Percentiles rank a stretch among this genome's conserved stretches.
Evolutionary conservation across 352 stramenopile genomes (phyloP).

Genomic region (Peronospora belbahrii): DNA sequence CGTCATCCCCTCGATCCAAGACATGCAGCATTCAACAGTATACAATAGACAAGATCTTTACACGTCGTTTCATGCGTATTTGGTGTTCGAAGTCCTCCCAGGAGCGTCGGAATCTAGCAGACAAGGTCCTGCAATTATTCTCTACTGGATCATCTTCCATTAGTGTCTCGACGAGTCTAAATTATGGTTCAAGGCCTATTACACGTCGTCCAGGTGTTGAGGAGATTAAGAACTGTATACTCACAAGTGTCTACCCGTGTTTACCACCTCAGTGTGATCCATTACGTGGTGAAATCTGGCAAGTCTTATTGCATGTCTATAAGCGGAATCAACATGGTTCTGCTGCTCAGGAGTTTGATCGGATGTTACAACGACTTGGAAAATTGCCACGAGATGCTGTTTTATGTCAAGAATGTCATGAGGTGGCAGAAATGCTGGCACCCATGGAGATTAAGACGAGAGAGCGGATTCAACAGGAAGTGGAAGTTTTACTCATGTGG

Average conservation of each 20-base stretch:
- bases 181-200: slow-evolving; percentile 38
- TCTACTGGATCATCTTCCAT: slow-evolving; percentile 26
- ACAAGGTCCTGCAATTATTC: slow-evolving; percentile 55
- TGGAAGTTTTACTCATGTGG: slow-evolving; percentile 74
- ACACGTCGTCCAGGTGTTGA: slow-evolving; percentile 69
- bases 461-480: slow-evolving; percentile 42
- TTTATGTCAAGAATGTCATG: slow-evolving; percentile 46
- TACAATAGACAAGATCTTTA: slow-evolving; percentile 36
- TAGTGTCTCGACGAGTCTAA: too few relatives aligned
- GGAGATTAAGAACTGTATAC: slow-evolving; percentile 55
- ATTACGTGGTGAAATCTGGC: slow-evolving; percentile 69
- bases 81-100: slow-evolving; percentile 53
- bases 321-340: slow-evolving; percentile 68
- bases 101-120: slow-evolving; percentile 44
- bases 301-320: slow-evolving; percentile 76
- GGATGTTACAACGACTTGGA: slow-evolving; percentile 51
- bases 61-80: slow-evolving; percentile 39
- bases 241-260: slow-evolving; percentile 38
- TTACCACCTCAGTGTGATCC: slow-evolving; percentile 42
- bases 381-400: slow-evolving; percentile 60
- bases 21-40: slow-evolving; percentile 11
- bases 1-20: neutral
- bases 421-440: slow-evolving; percentile 35
- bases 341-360: slow-evolving; percentile 63
- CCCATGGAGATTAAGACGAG: slow-evolving; percentile 12